Percentiles rank a stretch among this genome's conserved stretches.
These are phyloP conservation scores for Aspergillus aculeatinus DNA, from an alignment of 2,329 filamentous ascomycete genomes.

Conservation along the genomic window DNA sequence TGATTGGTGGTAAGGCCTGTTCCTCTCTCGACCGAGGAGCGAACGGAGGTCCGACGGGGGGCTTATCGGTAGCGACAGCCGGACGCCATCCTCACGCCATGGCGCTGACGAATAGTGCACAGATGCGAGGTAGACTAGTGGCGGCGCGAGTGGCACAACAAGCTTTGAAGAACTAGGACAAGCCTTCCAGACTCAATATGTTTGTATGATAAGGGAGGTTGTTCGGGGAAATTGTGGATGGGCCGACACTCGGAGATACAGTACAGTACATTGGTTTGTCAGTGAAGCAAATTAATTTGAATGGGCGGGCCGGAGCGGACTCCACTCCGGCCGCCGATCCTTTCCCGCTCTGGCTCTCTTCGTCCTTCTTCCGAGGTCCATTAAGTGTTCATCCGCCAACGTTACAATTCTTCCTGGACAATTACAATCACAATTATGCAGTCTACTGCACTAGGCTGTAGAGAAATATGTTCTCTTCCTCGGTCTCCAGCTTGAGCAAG, in stretches of 20 bases:
- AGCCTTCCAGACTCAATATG: background rate
- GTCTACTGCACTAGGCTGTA: background rate
- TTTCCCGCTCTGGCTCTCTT: background rate
- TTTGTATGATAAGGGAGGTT: background rate
- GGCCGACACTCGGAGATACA: background rate
- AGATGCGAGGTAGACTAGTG: background rate
- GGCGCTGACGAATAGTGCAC: background rate
- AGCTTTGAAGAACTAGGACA: background rate
- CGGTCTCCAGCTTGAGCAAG: background rate
- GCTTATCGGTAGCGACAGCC: background rate
- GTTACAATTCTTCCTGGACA: too few species aligned
- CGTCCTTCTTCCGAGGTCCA: too few species aligned
- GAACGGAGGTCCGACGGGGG: constrained; percentile 8
- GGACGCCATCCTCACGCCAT: background rate
- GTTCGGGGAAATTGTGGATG: background rate
- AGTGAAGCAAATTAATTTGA: background rate
- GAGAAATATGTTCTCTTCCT: background rate
- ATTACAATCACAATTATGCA: background rate
- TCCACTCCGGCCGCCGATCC: background rate
- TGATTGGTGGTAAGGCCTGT: background rate
- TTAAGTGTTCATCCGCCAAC: too few species aligned
- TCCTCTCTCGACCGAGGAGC: background rate
- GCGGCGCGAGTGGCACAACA: background rate
- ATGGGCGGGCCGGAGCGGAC: background rate
- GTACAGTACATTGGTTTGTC: too few species aligned